Evolutionary conservation across 768 basidiomycete genomes (phyloP), one percentile per base, ranked within the genome.

Genomic region (Hygrophoropsis aurantiaca): DNA sequence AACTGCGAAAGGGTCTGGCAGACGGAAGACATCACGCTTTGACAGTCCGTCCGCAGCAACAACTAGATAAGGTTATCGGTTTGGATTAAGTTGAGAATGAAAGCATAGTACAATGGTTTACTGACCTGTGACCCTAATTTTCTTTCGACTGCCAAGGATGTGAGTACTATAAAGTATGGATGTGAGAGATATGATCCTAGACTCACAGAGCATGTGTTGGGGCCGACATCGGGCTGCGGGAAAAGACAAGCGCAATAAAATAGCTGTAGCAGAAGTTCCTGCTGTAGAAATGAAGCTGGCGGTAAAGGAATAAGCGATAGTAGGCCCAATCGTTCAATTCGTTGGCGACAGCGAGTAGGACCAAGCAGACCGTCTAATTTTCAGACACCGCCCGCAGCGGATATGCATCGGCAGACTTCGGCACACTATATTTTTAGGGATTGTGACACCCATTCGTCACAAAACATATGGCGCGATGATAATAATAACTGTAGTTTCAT

Each of bases 1-100:
- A 59, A 99, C 94, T 5, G 97, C 95, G 65, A 98, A 97, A 4
- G 97, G 95, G 69, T 98, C 94, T 3, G 95, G 97, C 5, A 97
- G 84, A 43, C 94, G 84, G 65, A 97, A 94, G 44, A 95, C 92
- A 74, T 97, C 93, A 47, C 93, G 88, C 73, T 95, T 97, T 39
- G 87, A 87, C 16, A 97, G 73, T 11, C 88, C 88, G 71, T 97
- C 94, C 38, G 93, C 97, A 46, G 97, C 95, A 53, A 99, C 94
- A 52, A 94, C 94, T 97, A 58, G 24, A 3, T 7, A 47, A 42
- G 46, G 49, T 2, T 42, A 50, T 53, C 16, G 48, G 30, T 43
- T 27, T 7, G 18, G 27, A 23, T 51, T 16, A 37, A 30, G 39
- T 23, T 42, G 46, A 18, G n/a, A 34, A 18, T 35, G 19, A 36